Base-by-base conservation (phyloP, 768 basidiomycete genomes). In the Lactarius quietus region DNA sequence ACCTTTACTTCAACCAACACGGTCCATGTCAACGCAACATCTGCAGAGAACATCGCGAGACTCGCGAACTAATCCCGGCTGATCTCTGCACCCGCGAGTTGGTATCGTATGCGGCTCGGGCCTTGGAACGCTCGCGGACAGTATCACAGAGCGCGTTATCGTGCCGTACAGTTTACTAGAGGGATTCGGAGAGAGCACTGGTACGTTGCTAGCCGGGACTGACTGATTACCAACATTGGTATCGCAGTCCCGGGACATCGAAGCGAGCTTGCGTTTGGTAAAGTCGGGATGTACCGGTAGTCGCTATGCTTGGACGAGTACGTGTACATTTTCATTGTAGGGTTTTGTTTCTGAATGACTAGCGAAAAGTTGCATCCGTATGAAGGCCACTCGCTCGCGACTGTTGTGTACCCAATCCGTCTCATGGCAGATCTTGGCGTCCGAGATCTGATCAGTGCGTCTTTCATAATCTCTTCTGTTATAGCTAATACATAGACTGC, bases 91-190 rank as follows among this genome's bases (percentile, higher is more conserved):
- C n/a, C 93, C 93, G 12, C 79, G 79, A 38, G 83, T 93, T 20
- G 93, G 89, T 23, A 92, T 95, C 70, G 86, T 95, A 31, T 95
- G 93, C 73, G 93, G 94, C 63, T 91, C 89, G 1, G 93, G 94
- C 3, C 78, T 95, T 58, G 86, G 86, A 71, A 91, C 90, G 1
- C 81, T 96, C 31, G 90, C 83, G 0, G 80, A 82, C 14, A 82
- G 77, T 39, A 75, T 93, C 60, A 80, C 81, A 33, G 81, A 89
- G 61, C 77, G 79, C 3, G 79, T 85, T 0, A 76, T 82, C 58
- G 79, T 95, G 57, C 83, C 85, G 0, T 95, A 95, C 72, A 78
- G 80, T 12, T 74, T 79, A 41, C 79, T 95, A 17, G 83, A 86
- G 23, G 93, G 92, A 1, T 94, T 95, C 69, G 84, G 81, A 6